A percentile compares a stretch with the other conserved stretches of the same genome.
Evolutionary conservation across 805 yeast species (phyloP).

Genomic region (Metschnikowia santaceciliae): DNA sequence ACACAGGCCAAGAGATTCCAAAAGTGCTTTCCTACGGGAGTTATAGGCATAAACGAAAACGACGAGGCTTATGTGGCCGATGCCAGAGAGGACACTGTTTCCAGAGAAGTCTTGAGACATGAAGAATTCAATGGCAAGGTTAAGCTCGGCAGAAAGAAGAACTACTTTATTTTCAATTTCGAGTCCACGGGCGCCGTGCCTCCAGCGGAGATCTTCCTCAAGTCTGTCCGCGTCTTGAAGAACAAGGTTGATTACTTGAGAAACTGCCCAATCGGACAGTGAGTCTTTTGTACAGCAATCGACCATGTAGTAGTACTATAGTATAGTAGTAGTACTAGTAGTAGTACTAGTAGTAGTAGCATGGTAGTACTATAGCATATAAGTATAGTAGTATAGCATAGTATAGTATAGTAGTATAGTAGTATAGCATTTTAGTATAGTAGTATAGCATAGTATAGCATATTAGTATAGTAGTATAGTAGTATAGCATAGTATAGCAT

Average conservation of each 20-base stretch:
- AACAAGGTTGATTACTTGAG: slow-evolving; percentile 79
- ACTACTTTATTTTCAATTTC: slow-evolving; percentile 89
- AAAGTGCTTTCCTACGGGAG: slow-evolving; percentile 91
- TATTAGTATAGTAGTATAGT: too few relatives aligned
- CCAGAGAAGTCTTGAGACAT: slow-evolving; percentile 93
- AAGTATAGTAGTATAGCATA: too few relatives aligned
- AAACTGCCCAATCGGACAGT: slow-evolving; percentile 70
- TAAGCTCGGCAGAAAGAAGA: slow-evolving; percentile 84
- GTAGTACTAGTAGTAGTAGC: too few relatives aligned
- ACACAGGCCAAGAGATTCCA: slow-evolving; percentile 74
- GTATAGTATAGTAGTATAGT: too few relatives aligned
- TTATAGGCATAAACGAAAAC: slow-evolving; percentile 63
- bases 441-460: too few relatives aligned
- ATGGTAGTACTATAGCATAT: too few relatives aligned
- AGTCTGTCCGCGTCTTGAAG: slow-evolving; percentile 78
- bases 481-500: too few relatives aligned
- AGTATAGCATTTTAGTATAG: too few relatives aligned
- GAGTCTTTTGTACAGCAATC: slow-evolving; percentile 9
- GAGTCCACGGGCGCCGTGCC: slow-evolving; percentile 97
- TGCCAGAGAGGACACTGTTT: slow-evolving; percentile 92
- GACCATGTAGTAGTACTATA: not conserved
- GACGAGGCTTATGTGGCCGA: slow-evolving; percentile 80
- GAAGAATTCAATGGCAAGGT: slow-evolving; percentile 87
- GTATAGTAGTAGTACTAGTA: too few relatives aligned
- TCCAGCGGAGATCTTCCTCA: slow-evolving; percentile 93